Evolutionary conservation across 208 protist genomes (phyloP), one percentile per base, ranked within the genome.

Genomic region (Trypanosoma lewisi): DNA sequence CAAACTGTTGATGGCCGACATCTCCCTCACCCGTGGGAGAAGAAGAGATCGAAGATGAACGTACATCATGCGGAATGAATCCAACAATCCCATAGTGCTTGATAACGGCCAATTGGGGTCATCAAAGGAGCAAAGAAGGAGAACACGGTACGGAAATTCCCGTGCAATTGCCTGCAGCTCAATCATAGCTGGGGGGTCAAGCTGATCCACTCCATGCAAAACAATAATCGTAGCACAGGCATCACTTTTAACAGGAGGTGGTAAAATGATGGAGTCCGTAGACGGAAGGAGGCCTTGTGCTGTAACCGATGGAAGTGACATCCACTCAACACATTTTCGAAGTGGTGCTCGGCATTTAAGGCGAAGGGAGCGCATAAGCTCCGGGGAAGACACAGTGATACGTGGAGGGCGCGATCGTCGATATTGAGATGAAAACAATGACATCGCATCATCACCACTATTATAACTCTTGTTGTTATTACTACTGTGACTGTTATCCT

Each of bases 11-110:
- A 85, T 42, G 47, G 63, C 28, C 14, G 36, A 69, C 73, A 78
- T 79, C 64, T 91, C 83, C 27, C 82, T 70, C 37, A 86, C 77
- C 14, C 83, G 83, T 9, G 87, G 83, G 17, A 83, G 78, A 56
- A 87, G 53, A n/a, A 87, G 56, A 17, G 61, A 74, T 39, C 75
- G 70, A 27, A 91, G 83, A 44, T 90, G 80, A 47, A 94, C 39
- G 31, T 72, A 69, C 16, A 72, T 75, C 36, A 91, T 39, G 9
- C 71, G 75, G 19, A 82, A 50, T 9, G 59, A 34, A 21, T 67
- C 67, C 21, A 93, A 66, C 14, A 76, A 70, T 8, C 60, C 65
- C 19, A 58, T 60, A 45, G 52, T 48, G 36, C 33, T 54, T 14
- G 58, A 64, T 12, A 66, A 37, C 25, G 76, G 73, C 83, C 83